Base-by-base conservation (phyloP, 805 yeast genomes). In the Starmerella vitae region DNA sequence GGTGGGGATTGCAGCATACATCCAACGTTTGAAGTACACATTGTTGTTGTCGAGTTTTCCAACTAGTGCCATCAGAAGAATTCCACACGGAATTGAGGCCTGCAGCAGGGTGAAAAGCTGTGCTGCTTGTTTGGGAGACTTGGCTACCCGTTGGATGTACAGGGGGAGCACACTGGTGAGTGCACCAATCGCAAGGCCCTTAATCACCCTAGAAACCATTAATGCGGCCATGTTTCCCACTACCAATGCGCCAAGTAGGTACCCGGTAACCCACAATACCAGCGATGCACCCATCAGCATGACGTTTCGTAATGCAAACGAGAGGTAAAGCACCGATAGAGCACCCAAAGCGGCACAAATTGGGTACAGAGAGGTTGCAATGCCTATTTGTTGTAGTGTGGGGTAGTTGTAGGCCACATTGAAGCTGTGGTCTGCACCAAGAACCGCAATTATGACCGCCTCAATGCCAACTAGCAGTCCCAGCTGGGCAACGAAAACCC, bases 391-490 rank as follows among this genome's bases (percentile, higher is more conserved):
- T 6, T 30, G 22, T 4, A 51, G 35, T 5, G 43, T 13, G 0
- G 56, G 51, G 30, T 36, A 9, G 20, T 27, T 34, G 37, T 52
- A 52, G 13, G 42, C 38, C 8, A 4, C 15, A 19, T 41, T 39
- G 33, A 52, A 52, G 3, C 32, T 36, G 8, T 33, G 29, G 9
- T 44, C 34, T 13, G 44, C 43, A 10, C 45, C 34, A 27, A 52
- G 44, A 2, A 44, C 44, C 1, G 53, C 50, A 14, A 52, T 19
- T 21, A 41, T 47, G 2, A 49, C 53, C 5, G 52, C 50, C 41
- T 52, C 56, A 1, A 50, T 38, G 13, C 56, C 56, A 9, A 47
- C 46, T 3, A 51, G 37, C 6, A 51, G 24, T 1, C 52, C 55
- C 2, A 46, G 30, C 24, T 44, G 50, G 13, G 34, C 34, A 4